These are phyloP conservation scores for Fusarium temperatum DNA, from an alignment of 2,329 filamentous ascomycete species.

Conservation along the genomic window DNA sequence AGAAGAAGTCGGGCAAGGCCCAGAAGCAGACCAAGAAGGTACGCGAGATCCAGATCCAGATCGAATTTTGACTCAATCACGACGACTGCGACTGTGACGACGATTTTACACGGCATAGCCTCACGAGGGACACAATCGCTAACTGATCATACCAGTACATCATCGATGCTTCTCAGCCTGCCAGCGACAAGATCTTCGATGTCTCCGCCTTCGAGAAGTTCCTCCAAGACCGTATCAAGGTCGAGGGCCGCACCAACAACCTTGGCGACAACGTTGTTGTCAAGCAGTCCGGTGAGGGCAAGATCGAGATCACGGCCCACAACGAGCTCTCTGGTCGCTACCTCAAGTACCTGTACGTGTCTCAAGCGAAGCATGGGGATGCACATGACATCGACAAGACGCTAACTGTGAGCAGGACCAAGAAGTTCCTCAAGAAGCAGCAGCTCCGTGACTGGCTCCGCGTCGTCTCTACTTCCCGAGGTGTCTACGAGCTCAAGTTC, in stretches of 20 bases:
- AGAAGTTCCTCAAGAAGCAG: conserved; percentile 99
- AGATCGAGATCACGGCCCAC: conserved; percentile 97
- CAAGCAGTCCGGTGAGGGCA: conserved; percentile 91
- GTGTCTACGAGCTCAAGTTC: conserved; percentile 99
- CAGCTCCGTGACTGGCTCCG: conserved; percentile 99
- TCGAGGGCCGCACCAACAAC: conserved; percentile 97
- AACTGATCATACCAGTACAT: conserved; percentile 73
- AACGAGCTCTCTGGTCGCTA: conserved; percentile 98
- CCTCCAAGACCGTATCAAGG: conserved; percentile 99
- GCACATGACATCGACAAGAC: neutral
- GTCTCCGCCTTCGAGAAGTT: conserved; percentile 99
- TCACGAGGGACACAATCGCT: conserved; percentile 14
- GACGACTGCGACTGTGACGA: neutral
- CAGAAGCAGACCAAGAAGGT: conserved; percentile 92
- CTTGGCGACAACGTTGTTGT: conserved; percentile 93
- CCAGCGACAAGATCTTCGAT: conserved; percentile 99
- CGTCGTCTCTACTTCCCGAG: conserved; percentile 96
- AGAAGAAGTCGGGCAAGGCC: conserved; percentile 74
- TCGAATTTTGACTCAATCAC: neutral
- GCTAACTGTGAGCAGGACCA: conserved; percentile 71
- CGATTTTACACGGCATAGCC: neutral
- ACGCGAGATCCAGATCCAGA: conserved; percentile 39
- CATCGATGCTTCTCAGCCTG: conserved; percentile 99
- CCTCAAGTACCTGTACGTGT: conserved; percentile 96
- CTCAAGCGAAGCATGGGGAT: neutral